Evolutionary conservation across 192 early-diverging fungal species (phyloP).

Genomic region (Mortierella claussenii): DNA sequence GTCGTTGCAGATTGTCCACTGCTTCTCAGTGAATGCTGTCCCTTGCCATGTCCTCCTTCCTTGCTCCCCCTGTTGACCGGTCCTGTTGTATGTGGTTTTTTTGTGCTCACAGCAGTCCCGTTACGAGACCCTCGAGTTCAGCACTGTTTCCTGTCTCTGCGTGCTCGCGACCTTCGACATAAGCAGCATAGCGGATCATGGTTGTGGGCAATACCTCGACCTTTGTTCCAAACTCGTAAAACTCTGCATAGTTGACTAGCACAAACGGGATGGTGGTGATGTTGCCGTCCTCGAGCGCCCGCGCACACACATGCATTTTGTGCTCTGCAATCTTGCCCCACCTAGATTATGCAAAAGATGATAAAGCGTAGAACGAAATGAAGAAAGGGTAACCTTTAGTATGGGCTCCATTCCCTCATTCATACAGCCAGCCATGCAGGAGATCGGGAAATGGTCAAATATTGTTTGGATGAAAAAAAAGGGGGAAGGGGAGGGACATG

Average conservation of each 20-base stretch:
- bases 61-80: too few species aligned
- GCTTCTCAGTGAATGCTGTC: too few species aligned
- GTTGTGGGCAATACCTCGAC: constrained; percentile 36
- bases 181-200: constrained; percentile 35
- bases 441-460: too few species aligned
- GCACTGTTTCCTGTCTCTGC: constrained; percentile 43
- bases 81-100: too few species aligned
- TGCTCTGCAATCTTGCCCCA: constrained; percentile 55
- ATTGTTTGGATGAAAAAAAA: too few species aligned
- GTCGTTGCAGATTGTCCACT: too few species aligned
- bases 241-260: constrained; percentile 50
- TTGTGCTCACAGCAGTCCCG: constrained; percentile 15
- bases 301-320: constrained; percentile 52
- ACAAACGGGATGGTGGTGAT: constrained; percentile 45
- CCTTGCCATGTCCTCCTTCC: too few species aligned
- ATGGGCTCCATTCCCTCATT: too few species aligned
- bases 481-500: too few species aligned
- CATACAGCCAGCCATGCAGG: too few species aligned
- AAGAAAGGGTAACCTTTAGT: too few species aligned
- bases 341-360: constrained; percentile 1
- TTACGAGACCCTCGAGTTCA: constrained; percentile 45
- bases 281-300: constrained; percentile 42
- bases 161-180: constrained; percentile 21
- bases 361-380: background rate
- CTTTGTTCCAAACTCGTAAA: constrained; percentile 43